Evolutionary conservation across 805 yeast genomes (phyloP), one percentile per base, ranked within the genome.

Genomic region (Schwanniomyces pseudopolymorphus): DNA sequence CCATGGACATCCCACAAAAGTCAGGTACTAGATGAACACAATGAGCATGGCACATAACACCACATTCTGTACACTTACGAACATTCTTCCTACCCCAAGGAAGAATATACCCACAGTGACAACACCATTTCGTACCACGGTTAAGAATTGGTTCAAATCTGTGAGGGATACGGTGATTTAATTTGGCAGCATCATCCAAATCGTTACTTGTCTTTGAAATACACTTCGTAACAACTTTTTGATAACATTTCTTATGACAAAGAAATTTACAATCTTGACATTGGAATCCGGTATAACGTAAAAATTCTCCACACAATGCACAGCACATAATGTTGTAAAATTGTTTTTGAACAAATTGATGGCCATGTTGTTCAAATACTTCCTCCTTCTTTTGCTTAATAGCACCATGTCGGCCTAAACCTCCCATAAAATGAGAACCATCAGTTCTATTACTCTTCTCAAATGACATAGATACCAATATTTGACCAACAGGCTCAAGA

Each of bases 1-100:
- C 97, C 91, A 94, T 89, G 2, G 96, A 80, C 96, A 94, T 92
- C 47, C 99, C 99, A 75, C 99, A 94, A 66, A 94, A 89, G 64
- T 94, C 98, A 1, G 99, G 99, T 19, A 94, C 98, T 58, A 91
- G 74, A 60, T 90, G 97, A 10, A 92, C 85, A 72, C 99, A 94
- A 39, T 83, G 83, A 3, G 94, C 80, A 62, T 94, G 99, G 59
- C 96, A 92, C 85, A 92, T 89, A 17, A 90, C 82, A 25, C 96
- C 96, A 81, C 99, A 94, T 55, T 87, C 94, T 4, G 86, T 73
- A 76, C 99, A 92, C 64, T 89, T 94, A 43, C 97, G 79, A 9
- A 91, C 95, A 57, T 88, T 90, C 66, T 89, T 90, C 59, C 85
- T 82, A 44, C 98, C 96, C 86, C 97, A 85, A 14, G 99, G 98